Evolutionary conservation across 2,329 filamentous ascomycete genomes (phyloP).

Genomic region (Hypomyces rosellus): DNA sequence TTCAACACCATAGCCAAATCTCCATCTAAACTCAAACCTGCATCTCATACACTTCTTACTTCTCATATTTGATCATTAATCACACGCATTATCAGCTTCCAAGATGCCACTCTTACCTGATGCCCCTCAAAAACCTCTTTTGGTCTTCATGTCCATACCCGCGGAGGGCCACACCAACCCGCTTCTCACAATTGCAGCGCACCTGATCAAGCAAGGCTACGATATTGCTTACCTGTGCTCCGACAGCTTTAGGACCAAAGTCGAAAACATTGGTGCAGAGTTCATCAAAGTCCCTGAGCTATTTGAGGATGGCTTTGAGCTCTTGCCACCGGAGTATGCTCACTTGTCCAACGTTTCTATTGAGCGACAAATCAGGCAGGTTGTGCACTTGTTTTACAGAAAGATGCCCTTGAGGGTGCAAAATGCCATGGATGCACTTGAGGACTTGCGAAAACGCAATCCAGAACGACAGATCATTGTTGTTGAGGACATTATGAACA

Average conservation of each 20-base stretch:
- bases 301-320: neutral
- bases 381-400: conserved; percentile 12
- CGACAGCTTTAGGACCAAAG: conserved; percentile 20
- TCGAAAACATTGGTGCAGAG: conserved; percentile 28
- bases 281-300: conserved; percentile 18
- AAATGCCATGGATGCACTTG: conserved; percentile 12
- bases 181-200: conserved; percentile 22
- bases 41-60: no score
- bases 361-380: conserved; percentile 4
- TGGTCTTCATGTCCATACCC: conserved; percentile 16
- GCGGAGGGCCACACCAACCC: conserved; percentile 18
- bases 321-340: conserved; percentile 10
- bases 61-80: no score
- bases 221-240: conserved; percentile 31
- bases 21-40: no score
- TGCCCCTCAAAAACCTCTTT: conserved; percentile 14
- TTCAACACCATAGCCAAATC: no score
- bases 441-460: conserved; percentile 19
- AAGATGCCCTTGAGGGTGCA: neutral
- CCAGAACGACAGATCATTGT: conserved; percentile 25
- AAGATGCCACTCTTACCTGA: no score
- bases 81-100: no score
- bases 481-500: conserved; percentile 25
- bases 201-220: conserved; percentile 29
- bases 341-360: neutral